phyloP scores from a whole-genome alignment of 257 asterid species.

The Solanum infundibuliforme region DNA sequence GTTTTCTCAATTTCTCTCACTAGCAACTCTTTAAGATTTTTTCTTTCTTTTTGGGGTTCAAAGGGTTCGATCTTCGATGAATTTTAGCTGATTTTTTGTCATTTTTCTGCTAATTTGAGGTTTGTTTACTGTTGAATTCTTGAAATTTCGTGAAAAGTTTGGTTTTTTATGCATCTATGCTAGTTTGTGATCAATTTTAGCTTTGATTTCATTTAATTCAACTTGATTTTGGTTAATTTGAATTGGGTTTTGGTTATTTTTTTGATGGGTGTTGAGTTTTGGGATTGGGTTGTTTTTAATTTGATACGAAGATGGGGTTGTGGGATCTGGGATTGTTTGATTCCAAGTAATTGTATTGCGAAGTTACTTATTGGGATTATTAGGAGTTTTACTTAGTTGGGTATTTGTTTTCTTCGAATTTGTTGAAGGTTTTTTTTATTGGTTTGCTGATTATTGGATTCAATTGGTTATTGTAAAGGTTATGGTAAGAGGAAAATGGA shows the following conservation, averaged over 20 bases:
- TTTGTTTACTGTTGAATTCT: slow-evolving; percentile 9
- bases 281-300: slow-evolving; percentile 9
- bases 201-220: neutral
- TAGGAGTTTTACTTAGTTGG: slow-evolving; percentile 5
- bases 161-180: neutral
- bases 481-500: slow-evolving; percentile 45
- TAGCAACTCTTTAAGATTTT: slow-evolving; percentile 10
- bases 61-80: slow-evolving; percentile 1
- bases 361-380: slow-evolving; percentile 2
- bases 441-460: neutral
- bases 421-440: slow-evolving; percentile 1
- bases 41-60: slow-evolving; percentile 12
- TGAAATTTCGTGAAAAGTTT: neutral
- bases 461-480: slow-evolving; percentile 22
- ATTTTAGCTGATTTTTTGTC: slow-evolving; percentile 26
- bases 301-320: slow-evolving; percentile 14
- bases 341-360: slow-evolving; percentile 4
- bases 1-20: slow-evolving; percentile 34
- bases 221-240: neutral
- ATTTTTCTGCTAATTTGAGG: neutral
- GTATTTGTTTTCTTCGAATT: neutral
- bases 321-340: slow-evolving; percentile 43
- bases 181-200: neutral
- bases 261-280: neutral
- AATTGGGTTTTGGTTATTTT: neutral